These are phyloP conservation scores for Atractiella rhizophila DNA, from an alignment of 768 basidiomycete genomes.

Conservation along the genomic window DNA sequence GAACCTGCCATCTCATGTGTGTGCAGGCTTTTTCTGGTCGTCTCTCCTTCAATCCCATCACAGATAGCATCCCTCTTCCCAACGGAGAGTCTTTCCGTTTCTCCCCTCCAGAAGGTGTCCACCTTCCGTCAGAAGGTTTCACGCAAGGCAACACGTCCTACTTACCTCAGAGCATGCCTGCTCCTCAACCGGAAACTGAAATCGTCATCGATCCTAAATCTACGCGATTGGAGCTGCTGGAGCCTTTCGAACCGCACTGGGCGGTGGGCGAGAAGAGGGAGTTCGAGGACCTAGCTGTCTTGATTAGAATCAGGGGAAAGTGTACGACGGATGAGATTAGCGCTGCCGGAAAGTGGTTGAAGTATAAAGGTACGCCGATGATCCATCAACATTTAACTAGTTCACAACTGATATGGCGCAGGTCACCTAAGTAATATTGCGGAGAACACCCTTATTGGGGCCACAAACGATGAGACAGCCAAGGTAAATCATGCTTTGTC, in stretches of 20 bases:
- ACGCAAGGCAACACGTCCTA: conserved; percentile 36
- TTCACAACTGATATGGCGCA: background rate
- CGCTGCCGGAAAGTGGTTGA: conserved; percentile 93
- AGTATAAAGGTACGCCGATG: conserved; percentile 46
- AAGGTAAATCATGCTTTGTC: conserved; percentile 71
- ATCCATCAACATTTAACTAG: too few relatives aligned
- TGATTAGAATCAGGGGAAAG: conserved; percentile 85
- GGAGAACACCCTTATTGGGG: conserved; percentile 62
- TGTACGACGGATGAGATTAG: conserved; percentile 98
- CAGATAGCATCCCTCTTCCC: conserved; percentile 40
- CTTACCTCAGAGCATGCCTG: conserved; percentile 49
- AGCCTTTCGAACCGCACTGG: conserved; percentile 65
- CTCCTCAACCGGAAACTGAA: conserved; percentile 46
- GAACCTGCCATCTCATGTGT: background rate
- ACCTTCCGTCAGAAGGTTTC: conserved; percentile 63
- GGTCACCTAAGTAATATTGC: conserved; percentile 82
- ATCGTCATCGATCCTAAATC: conserved; percentile 55
- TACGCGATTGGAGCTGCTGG: conserved; percentile 58
- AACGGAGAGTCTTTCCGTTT: conserved; percentile 64
- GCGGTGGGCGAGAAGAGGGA: conserved; percentile 31
- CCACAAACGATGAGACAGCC: conserved; percentile 64
- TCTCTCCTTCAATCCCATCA: conserved; percentile 76
- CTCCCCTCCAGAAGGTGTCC: conserved; percentile 52
- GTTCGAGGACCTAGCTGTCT: conserved; percentile 51
- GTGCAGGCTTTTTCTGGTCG: conserved; percentile 76